Evolutionary conservation across 2,329 filamentous ascomycete species (phyloP).

Genomic region (Whalleya microplaca): DNA sequence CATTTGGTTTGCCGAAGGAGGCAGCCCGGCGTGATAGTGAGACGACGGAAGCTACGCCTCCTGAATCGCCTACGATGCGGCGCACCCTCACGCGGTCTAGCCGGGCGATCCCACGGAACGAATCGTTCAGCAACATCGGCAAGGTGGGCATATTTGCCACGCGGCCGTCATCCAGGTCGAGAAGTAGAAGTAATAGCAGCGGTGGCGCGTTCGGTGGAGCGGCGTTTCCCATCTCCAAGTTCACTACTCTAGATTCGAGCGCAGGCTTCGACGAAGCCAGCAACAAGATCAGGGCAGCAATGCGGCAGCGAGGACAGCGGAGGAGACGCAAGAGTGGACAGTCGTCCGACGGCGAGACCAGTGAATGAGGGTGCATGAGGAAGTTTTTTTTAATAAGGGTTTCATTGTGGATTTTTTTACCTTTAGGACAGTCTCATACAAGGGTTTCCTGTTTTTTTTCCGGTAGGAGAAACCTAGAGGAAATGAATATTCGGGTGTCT

Average conservation of each 20-base stretch:
- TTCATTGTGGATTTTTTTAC: not conserved
- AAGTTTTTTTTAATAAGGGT: not conserved
- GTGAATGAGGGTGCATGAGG: slow-evolving; percentile 9
- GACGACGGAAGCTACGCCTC: slow-evolving; percentile 32
- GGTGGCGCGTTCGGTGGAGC: slow-evolving; percentile 64
- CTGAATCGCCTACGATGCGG: slow-evolving; percentile 40
- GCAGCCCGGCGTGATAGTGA: slow-evolving; percentile 27
- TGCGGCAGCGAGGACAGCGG: slow-evolving; percentile 74
- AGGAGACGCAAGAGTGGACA: slow-evolving; percentile 56
- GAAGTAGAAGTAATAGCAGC: slow-evolving; percentile 49
- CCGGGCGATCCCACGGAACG: slow-evolving; percentile 74
- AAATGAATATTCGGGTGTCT: not conserved
- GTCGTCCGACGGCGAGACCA: slow-evolving; percentile 31
- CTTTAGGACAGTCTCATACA: not conserved
- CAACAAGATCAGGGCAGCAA: slow-evolving; percentile 80
- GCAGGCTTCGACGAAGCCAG: slow-evolving; percentile 82
- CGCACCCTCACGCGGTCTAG: slow-evolving; percentile 58
- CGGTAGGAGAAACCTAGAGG: not conserved
- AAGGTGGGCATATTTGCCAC: slow-evolving; percentile 90
- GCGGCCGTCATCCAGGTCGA: slow-evolving; percentile 78
- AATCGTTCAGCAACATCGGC: slow-evolving; percentile 90
- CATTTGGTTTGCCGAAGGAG: slow-evolving; percentile 36
- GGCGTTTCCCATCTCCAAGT: slow-evolving; percentile 69
- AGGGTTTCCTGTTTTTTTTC: not conserved
- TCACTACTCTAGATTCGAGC: slow-evolving; percentile 69